Base-by-base conservation (phyloP, 768 basidiomycete species). In the Serendipita sp. region DNA sequence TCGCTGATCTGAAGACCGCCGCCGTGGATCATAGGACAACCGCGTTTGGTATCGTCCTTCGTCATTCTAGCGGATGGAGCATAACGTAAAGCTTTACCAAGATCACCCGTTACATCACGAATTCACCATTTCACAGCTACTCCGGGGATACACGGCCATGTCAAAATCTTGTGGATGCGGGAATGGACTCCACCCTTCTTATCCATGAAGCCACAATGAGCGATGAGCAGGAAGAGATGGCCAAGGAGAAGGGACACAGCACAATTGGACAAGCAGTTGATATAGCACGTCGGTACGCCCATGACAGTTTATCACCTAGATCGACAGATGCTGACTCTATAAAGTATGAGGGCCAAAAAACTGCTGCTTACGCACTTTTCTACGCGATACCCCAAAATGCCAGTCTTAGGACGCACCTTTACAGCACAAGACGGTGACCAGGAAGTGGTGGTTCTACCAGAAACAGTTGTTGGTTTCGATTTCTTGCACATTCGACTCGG, bases 141-240 rank as follows among this genome's bases (percentile, higher is more conserved):
- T 97, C 95, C 2, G 94, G 85, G 3, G 95, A 98, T 71, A 97
- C 94, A 0, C 77, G 80, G 69, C 93, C 95, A 0, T 81, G 84
- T 7, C 75, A 84, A 11, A 76, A 75, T 28, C 75, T 98, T 3
- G 81, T 85, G 24, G 70, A 76, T 45, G 83, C 81, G 0, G 94
- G 88, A 0, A 68, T 75, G 64, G 72, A 74, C 61, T 85, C 87
- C 0, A 91, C 91, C 0, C 74, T 98, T 1, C 76, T 98, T 43
- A 92, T 98, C 33, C 95, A 98, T 68, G 95, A 98, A 71, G 90
- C 94, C 0, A 92, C 92, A 2, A 85, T 97, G 80, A 88, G 83
- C 1, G 88, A 97, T 68, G 88, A 87, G 62, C 82, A 93, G 68
- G 79, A 75, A 20, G 84, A 84, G 13, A 71, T 89, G 73, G 93